Conservation (phyloP, 106 monocot species). For the Dactylorhiza incarnata region DNA sequence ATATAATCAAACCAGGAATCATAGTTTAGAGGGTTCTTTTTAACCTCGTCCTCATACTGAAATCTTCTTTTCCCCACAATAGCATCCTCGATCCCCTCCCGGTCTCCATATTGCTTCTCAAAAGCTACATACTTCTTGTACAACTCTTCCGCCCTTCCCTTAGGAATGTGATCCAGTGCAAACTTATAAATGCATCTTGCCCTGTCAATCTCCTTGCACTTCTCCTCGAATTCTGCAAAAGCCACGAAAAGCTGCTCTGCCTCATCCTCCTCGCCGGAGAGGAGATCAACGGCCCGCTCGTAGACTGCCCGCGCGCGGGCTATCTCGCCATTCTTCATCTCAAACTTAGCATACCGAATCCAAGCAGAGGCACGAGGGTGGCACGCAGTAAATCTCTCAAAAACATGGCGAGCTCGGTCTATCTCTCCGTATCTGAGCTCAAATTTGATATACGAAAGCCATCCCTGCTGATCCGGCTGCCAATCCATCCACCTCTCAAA, state of each 20-base stretch:
- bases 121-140: conserved; percentile 74
- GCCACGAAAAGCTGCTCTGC: conserved; percentile 78
- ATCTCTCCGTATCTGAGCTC: conserved; percentile 75
- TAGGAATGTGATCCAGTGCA: conserved; percentile 80
- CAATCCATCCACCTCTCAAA: conserved; percentile 93
- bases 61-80: conserved; percentile 91
- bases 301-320: conserved; percentile 52
- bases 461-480: conserved; percentile 79
- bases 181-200: conserved; percentile 77
- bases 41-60: conserved; percentile 90
- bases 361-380: conserved; percentile 66
- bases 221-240: conserved; percentile 90
- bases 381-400: conserved; percentile 56
- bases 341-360: conserved; percentile 83
- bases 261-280: conserved; percentile 72
- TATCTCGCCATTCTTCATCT: conserved; percentile 84
- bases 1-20: conserved; percentile 93
- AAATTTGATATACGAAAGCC: conserved; percentile 94
- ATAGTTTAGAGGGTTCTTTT: conserved; percentile 79
- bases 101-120: conserved; percentile 91
- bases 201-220: conserved; percentile 78
- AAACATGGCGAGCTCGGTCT: conserved; percentile 57
- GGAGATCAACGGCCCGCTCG: conserved; percentile 64
- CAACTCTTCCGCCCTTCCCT: conserved; percentile 75
- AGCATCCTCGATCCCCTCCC: conserved; percentile 86